Base-by-base conservation (phyloP, 1,284 basidiomycete genomes). In the Puccinia sorghi region DNA sequence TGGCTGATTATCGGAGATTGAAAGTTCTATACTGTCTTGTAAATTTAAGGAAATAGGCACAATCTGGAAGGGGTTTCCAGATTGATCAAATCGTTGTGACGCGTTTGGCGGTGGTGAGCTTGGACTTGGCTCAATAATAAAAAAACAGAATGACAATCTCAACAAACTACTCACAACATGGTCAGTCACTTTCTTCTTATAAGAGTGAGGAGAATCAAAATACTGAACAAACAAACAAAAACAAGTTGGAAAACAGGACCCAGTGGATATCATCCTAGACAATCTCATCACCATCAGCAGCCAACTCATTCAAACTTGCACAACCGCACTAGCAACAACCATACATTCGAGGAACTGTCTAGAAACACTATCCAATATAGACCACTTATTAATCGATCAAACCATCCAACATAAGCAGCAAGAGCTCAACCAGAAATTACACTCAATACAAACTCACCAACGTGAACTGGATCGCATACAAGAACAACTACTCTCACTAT, bases 251-350 rank as follows among this genome's bases (percentile, higher is more conserved):
- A 20, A 56, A 37, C 56, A 59, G 27, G 25, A 27, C 7, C 56
- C 56, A 27, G 13, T 61, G 32, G 64, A 66, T 13, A 48, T 3
- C 6, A 7, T 71, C 15, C 57, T 73, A 39, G 72, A 73, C 57
- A 11, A 27, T 13, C 57, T 73, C 43, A 73, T 73, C 54, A 25
- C 72, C 9, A 48, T 73, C 22, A 59, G 54, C n/a, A 61, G 17
- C 20, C 72, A 73, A 32, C 43, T 73, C 43, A 54, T 73, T 13
- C 37, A 59, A 8, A 46, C 56, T 13, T 73, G 57, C 22, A 73
- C 37, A 3, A 43, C 37, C 5, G 72, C 72, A 59, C 32, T 73
- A 5, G 54, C 39, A 25, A 43, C 72, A 15, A 73, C 72, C 32
- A 59, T 73, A 20, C 2, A 48, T 20, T 61, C 72, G 3, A 37